Evolutionary conservation across 2,329 filamentous ascomycete genomes (phyloP).

Genomic region (Cytospora chrysosperma): DNA sequence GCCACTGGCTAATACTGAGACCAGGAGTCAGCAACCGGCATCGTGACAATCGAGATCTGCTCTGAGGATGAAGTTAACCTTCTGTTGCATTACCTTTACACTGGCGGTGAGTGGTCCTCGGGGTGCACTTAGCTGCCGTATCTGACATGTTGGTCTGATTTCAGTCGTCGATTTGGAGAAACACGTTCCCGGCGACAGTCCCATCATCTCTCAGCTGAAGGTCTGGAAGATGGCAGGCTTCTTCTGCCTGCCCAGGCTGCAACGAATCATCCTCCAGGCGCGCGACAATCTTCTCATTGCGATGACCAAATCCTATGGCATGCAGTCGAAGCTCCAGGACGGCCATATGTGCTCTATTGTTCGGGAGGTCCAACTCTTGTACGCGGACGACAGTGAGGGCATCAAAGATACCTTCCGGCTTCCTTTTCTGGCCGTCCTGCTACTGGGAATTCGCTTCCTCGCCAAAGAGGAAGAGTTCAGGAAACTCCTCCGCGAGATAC

Average conservation of each 20-base stretch:
- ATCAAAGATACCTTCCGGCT: neutral
- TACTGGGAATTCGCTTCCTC: neutral
- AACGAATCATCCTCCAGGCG: neutral
- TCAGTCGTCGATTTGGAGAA: neutral
- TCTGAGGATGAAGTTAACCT: neutral
- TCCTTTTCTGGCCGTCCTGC: neutral
- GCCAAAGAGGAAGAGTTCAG: neutral
- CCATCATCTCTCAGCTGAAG: neutral
- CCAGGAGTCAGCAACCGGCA: neutral
- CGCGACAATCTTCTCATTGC: neutral
- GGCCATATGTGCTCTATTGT: neutral
- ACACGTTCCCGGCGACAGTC: neutral
- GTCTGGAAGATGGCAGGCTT: neutral
- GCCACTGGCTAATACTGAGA: neutral
- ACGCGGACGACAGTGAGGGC: neutral
- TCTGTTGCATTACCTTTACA: constrained; percentile 2
- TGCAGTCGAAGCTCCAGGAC: neutral
- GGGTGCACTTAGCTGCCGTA: fast-evolving
- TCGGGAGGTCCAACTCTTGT: neutral
- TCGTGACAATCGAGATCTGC: neutral
- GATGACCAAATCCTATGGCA: neutral
- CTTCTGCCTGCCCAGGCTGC: neutral
- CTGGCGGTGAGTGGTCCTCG: neutral
- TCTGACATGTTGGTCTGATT: neutral
- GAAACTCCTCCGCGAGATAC: neutral